Evolutionary conservation across 2,329 filamentous ascomycete genomes (phyloP), one percentile per base, ranked within the genome.

Genomic region (Colletotrichum siamense): DNA sequence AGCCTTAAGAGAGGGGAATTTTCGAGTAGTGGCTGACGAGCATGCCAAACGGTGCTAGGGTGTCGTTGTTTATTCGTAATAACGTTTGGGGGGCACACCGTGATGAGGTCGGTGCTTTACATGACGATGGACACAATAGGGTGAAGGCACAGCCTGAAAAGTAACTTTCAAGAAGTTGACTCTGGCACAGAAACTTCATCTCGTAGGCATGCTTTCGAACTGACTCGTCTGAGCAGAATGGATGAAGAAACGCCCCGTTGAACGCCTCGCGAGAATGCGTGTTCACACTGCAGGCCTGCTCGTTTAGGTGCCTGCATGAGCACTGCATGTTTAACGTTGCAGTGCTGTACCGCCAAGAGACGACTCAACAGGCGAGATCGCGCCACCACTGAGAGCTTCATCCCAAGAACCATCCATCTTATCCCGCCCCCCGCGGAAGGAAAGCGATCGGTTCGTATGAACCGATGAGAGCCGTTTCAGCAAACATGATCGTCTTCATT

Each of bases 1-100:
- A 76, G 73, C 64, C 64, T 76, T 36, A 64, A 9, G 8, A 49
- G 70, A 76, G 70, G 70, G 70, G 73, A 39, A 67, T 34, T 71
- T 39, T 30, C 28, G 30, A 63, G 32, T 63, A 39, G 73, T 67
- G 68, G 68, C 68, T 52, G 68, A 75, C 34, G 34, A 44, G 52
- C 16, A 73, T 55, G 39, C 5, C 64, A 26, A 61, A 52, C 6
- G 36, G 59, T 57, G 15, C 36, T 30, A 28, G 69, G 69, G 44
- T 62, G 32, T 28, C 28, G 36, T 65, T 65, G 69, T 71, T 71
- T 71, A 71, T 55, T 52, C 34, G 26, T 57, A 63, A 49, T 69
- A 62, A 44, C 55, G 44, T 63, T 52, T 44, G 30, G 26, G 26
- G 34, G 63, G 26, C 30, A 9, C 16, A 13, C 16, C 55, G 22